Percentiles rank a stretch among this genome's conserved stretches.
phyloP scores from a whole-genome alignment of 2,329 filamentous ascomycete genomes.

The Sclerotiophoma versabilis region DNA sequence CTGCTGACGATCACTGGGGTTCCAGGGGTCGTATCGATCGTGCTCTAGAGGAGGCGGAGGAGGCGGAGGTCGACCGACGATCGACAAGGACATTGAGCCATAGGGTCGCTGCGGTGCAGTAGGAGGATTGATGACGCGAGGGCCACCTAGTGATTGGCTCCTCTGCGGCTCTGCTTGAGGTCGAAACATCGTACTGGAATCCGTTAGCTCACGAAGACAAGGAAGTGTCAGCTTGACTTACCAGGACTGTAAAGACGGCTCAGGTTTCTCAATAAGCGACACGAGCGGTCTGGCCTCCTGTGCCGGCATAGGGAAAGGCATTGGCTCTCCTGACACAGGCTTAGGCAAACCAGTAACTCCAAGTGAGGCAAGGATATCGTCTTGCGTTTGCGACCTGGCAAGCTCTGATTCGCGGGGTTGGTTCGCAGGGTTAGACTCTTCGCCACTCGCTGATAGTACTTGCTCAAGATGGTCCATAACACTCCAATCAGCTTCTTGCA shows the following conservation, averaged over 20 bases:
- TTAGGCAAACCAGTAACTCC: slow-evolving; percentile 50
- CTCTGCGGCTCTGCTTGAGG: slow-evolving; percentile 24
- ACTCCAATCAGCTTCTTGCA: slow-evolving; percentile 45
- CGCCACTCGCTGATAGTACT: slow-evolving; percentile 40
- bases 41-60: slow-evolving; percentile 32
- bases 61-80: slow-evolving; percentile 21
- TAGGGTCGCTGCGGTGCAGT: slow-evolving; percentile 33
- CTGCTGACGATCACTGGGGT: slow-evolving; percentile 20
- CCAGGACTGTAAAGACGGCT: slow-evolving; percentile 17
- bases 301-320: slow-evolving; percentile 18
- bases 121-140: slow-evolving; percentile 19
- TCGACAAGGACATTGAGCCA: slow-evolving; percentile 33
- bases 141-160: slow-evolving; percentile 33
- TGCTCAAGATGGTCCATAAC: slow-evolving; percentile 52
- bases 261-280: slow-evolving; percentile 30
- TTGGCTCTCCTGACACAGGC: slow-evolving; percentile 35
- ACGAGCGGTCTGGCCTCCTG: slow-evolving; percentile 18
- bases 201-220: neutral
- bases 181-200: slow-evolving; percentile 18
- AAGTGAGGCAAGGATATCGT: slow-evolving; percentile 46
- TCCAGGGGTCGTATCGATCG: slow-evolving; percentile 35
- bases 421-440: slow-evolving; percentile 14
- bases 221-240: slow-evolving; percentile 15
- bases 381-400: slow-evolving; percentile 36
- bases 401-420: slow-evolving; percentile 3